A percentile compares a stretch with the other conserved stretches of the same genome.
Evolutionary conservation across 179 eudicot genomes (phyloP).

Genomic region (Amaranthus tricolor): DNA sequence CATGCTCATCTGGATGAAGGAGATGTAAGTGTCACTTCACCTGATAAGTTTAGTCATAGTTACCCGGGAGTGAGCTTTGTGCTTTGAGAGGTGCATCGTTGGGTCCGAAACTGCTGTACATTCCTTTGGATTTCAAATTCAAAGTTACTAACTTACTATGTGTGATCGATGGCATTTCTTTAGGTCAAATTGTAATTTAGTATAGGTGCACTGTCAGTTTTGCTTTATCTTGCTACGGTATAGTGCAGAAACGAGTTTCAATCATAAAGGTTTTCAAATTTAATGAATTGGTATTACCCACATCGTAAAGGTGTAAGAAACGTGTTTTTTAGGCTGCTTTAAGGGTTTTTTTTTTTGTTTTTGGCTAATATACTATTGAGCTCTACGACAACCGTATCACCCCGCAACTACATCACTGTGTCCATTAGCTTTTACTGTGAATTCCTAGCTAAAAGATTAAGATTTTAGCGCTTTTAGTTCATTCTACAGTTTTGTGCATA

Average conservation of each 20-base stretch:
- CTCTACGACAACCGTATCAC: too few relatives aligned
- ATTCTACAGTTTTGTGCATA: conserved; percentile 1
- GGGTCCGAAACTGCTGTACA: background rate
- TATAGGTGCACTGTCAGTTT: background rate
- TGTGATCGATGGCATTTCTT: conserved; percentile 4
- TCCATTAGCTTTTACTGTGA: too few relatives aligned
- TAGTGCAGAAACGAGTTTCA: too few relatives aligned
- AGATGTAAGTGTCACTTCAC: conserved; percentile 68
- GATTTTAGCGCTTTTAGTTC: background rate
- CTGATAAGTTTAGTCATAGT: conserved; percentile 1
- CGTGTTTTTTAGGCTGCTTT: too few relatives aligned
- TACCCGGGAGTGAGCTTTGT: background rate
- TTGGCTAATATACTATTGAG: too few relatives aligned
- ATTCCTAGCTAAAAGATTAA: too few relatives aligned
- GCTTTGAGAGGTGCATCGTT: background rate
- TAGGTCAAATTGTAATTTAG: background rate
- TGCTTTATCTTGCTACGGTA: background rate
- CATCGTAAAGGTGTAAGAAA: too few relatives aligned
- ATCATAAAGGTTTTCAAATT: too few relatives aligned
- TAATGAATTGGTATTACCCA: too few relatives aligned
- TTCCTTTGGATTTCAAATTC: background rate
- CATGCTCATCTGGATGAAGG: conserved; percentile 90
- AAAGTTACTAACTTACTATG: conserved; percentile 1
- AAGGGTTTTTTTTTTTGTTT: too few relatives aligned
- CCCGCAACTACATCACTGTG: too few relatives aligned